Evolutionary conservation across 2,329 filamentous ascomycete species (phyloP).

Genomic region (Coniochaeta ligniaria): DNA sequence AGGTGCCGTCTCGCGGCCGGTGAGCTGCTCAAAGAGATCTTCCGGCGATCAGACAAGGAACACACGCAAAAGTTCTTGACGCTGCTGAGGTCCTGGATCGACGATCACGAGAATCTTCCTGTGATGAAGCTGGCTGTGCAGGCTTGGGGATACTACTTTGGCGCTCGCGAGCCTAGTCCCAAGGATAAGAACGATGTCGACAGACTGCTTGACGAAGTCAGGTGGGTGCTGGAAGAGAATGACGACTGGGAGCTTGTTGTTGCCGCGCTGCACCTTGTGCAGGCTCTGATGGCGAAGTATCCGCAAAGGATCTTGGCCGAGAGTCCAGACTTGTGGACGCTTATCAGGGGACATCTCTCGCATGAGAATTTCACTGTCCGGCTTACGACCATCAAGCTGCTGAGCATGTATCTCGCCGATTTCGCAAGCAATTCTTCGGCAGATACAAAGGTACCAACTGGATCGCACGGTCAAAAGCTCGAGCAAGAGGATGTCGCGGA

Average conservation of each 20-base stretch:
- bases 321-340: constrained; percentile 62
- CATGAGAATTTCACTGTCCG: constrained; percentile 71
- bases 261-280: constrained; percentile 62
- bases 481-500: constrained; percentile 55
- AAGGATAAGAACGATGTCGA: constrained; percentile 62
- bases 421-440: constrained; percentile 59
- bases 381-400: constrained; percentile 64
- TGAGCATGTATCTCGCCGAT: constrained; percentile 73
- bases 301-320: constrained; percentile 55
- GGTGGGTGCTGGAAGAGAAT: constrained; percentile 45
- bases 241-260: constrained; percentile 61
- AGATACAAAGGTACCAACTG: constrained; percentile 48
- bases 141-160: constrained; percentile 77
- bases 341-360: constrained; percentile 60
- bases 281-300: constrained; percentile 59
- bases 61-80: constrained; percentile 62
- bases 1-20: constrained; percentile 80
- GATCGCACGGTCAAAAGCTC: constrained; percentile 65
- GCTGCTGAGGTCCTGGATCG: constrained; percentile 69
- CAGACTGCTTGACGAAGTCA: constrained; percentile 49
- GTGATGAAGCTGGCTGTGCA: constrained; percentile 71
- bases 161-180: constrained; percentile 50
- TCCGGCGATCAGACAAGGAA: constrained; percentile 69
- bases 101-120: constrained; percentile 63
- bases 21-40: constrained; percentile 72